These are phyloP conservation scores for Aspergillus leporis DNA, from an alignment of 495 filamentous ascomycete species.

Conservation along the genomic window DNA sequence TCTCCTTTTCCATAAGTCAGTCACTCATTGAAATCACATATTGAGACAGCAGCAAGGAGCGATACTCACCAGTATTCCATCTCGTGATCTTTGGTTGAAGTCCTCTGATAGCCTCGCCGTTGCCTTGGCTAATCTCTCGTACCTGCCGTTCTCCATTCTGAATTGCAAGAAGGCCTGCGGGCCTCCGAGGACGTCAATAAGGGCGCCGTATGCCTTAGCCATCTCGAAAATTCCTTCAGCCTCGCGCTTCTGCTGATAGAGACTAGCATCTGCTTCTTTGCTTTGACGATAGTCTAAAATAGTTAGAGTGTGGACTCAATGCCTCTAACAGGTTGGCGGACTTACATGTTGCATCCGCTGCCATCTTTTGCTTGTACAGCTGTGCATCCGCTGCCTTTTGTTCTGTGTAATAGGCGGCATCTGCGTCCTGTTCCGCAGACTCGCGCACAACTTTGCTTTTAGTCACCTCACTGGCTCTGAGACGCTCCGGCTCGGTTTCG, in stretches of 20 bases:
- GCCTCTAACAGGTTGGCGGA: conserved; percentile 19
- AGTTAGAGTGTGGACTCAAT: conserved; percentile 32
- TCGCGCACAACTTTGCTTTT: conserved; percentile 74
- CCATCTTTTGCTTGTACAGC: conserved; percentile 56
- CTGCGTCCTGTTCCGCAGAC: conserved; percentile 70
- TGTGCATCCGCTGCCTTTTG: conserved; percentile 57
- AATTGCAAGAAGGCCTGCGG: conserved; percentile 73
- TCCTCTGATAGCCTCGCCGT: conserved; percentile 68
- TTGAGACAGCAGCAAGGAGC: conserved; percentile 7
- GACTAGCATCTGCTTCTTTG: conserved; percentile 63
- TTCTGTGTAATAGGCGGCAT: conserved; percentile 53
- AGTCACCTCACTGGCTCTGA: conserved; percentile 73
- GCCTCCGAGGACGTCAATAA: conserved; percentile 71
- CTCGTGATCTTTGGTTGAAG: conserved; percentile 84
- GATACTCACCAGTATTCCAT: conserved; percentile 68
- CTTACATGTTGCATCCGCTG: conserved; percentile 54
- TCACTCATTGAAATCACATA: background rate
- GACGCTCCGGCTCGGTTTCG: conserved; percentile 73
- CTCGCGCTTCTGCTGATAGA: conserved; percentile 64
- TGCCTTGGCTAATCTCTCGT: conserved; percentile 40
- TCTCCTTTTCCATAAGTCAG: conserved; percentile 22
- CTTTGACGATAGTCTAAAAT: conserved; percentile 35
- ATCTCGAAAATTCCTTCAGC: conserved; percentile 73
- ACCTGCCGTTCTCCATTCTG: conserved; percentile 52
- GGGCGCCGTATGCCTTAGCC: conserved; percentile 70